phyloP scores from a whole-genome alignment of 2,329 filamentous ascomycete species.

The Colletotrichum gloeosporioides region DNA sequence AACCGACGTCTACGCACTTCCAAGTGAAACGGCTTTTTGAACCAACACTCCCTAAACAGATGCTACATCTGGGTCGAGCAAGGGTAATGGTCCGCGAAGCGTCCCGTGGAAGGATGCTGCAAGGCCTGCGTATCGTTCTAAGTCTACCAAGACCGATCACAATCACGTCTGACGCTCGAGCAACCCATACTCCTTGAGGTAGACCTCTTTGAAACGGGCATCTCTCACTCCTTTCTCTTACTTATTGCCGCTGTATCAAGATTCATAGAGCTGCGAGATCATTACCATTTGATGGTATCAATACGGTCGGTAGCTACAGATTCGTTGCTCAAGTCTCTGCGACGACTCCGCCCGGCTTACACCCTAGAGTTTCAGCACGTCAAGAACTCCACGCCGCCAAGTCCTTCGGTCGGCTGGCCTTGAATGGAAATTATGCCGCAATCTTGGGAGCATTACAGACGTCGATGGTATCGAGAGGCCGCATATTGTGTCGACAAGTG shows the following conservation, averaged over 20 bases:
- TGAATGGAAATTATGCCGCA: background rate
- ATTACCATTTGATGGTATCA: background rate
- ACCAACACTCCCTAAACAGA: background rate
- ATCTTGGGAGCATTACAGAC: background rate
- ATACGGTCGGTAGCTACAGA: background rate
- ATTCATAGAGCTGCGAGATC: background rate
- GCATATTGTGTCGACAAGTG: background rate
- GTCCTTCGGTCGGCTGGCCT: background rate
- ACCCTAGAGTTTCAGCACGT: background rate
- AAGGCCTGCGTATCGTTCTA: background rate
- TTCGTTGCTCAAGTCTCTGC: background rate
- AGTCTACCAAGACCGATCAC: background rate
- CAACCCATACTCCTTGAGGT: background rate
- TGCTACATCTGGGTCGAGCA: background rate
- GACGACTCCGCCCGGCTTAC: background rate
- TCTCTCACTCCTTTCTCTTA: background rate
- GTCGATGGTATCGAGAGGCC: background rate
- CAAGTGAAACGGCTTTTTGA: background rate
- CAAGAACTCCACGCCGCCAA: background rate
- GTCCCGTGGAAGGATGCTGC: background rate
- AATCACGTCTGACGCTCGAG: background rate
- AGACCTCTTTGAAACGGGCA: background rate
- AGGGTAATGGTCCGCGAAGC: rapidly evolving
- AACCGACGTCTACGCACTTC: background rate
- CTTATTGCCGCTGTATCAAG: background rate